These are phyloP conservation scores for Aspergillus sojae DNA, from an alignment of 2,329 filamentous ascomycete species.

Conservation along the genomic window DNA sequence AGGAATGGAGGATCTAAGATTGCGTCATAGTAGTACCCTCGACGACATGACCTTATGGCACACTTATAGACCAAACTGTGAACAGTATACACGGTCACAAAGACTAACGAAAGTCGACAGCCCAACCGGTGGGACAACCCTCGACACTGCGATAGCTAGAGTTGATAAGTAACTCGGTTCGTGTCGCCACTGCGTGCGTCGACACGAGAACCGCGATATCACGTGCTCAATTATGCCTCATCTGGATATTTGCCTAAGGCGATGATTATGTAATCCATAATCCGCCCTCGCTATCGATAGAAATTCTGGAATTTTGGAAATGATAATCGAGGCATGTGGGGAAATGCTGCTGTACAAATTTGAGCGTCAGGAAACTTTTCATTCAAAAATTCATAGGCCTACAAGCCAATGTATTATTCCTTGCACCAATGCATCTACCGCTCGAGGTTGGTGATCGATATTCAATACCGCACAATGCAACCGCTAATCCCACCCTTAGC, in stretches of 20 bases:
- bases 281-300: slow-evolving; percentile 15
- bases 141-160: background rate
- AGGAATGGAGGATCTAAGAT: slow-evolving; percentile 7
- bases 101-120: background rate
- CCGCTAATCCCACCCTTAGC: slow-evolving; percentile 34
- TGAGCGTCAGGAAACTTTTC: background rate
- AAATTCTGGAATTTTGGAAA: slow-evolving; percentile 23
- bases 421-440: slow-evolving; percentile 29
- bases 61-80: background rate
- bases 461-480: background rate
- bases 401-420: slow-evolving; percentile 20
- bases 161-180: background rate
- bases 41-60: background rate
- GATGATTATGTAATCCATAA: slow-evolving; percentile 22
- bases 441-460: slow-evolving; percentile 32
- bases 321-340: slow-evolving; percentile 17
- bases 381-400: slow-evolving; percentile 12
- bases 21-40: slow-evolving; percentile 3
- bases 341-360: slow-evolving; percentile 5
- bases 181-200: slow-evolving; percentile 17
- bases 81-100: background rate
- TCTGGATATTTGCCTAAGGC: slow-evolving; percentile 18
- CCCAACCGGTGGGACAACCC: background rate
- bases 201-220: slow-evolving; percentile 22
- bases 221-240: slow-evolving; percentile 24